Percentiles rank a stretch among this genome's conserved stretches.
These are phyloP conservation scores for Penicillium egyptiacum DNA, from an alignment of 495 filamentous ascomycete genomes.

Conservation along the genomic window DNA sequence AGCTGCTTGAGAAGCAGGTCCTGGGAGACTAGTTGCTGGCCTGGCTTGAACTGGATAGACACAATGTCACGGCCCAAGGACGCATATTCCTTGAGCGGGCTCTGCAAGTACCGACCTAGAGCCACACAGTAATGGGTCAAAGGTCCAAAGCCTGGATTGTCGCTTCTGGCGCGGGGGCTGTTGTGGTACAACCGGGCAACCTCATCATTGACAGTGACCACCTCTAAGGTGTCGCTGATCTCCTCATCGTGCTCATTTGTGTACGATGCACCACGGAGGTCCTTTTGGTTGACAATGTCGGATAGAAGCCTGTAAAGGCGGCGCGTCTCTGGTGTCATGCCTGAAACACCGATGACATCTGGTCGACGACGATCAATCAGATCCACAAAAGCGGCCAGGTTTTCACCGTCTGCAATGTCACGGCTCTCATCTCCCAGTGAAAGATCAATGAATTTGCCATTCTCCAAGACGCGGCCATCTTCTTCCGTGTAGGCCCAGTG, in stretches of 20 bases:
- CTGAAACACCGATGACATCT: constrained; percentile 86
- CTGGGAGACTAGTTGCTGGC: constrained; percentile 81
- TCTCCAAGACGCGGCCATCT: constrained; percentile 82
- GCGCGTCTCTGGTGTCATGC: constrained; percentile 86
- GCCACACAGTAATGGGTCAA: constrained; percentile 86
- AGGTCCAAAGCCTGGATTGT: constrained; percentile 74
- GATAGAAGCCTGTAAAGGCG: constrained; percentile 77
- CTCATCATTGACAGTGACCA: constrained; percentile 93
- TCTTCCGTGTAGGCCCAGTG: constrained; percentile 93
- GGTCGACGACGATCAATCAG: constrained; percentile 73
- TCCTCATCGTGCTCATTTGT: constrained; percentile 61
- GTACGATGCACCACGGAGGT: constrained; percentile 71
- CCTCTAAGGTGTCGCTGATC: constrained; percentile 71
- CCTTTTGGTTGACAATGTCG: constrained; percentile 69
- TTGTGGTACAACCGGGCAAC: constrained; percentile 91
- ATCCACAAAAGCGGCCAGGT: constrained; percentile 67
- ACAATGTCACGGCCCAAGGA: constrained; percentile 83
- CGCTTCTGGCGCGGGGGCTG: constrained; percentile 73
- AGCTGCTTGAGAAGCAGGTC: constrained; percentile 83
- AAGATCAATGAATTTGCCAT: constrained; percentile 80
- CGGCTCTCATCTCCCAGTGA: constrained; percentile 66
- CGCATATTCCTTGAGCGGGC: constrained; percentile 93
- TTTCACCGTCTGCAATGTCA: constrained; percentile 58
- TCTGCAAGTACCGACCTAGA: constrained; percentile 86
- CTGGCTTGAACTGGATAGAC: constrained; percentile 82